Evolutionary conservation across 73 alveolate genomes (phyloP), one percentile per base, ranked within the genome.

Genomic region (Paramecium primaurelia): DNA sequence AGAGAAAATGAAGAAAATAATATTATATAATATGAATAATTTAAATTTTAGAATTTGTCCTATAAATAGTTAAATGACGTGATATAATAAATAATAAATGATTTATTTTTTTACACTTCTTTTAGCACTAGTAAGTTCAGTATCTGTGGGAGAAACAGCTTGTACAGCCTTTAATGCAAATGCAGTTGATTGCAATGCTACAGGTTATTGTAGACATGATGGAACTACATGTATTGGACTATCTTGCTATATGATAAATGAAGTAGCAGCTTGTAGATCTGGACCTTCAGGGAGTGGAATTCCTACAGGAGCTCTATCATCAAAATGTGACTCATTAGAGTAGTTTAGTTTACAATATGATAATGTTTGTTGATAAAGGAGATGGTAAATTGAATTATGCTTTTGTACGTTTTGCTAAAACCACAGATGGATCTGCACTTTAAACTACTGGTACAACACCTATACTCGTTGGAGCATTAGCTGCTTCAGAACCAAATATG

Each of bases 311-410:
- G 90, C 90, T 1, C 34, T 77, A 16, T 44, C 58, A 11, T 8
- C 73, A 20, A 18, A 8, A 18, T 44, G 73, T 25, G 90, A 18
- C 8, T 20, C 90, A 8, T 47, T 77, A 8, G 90, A 77, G 45
- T 8, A 32, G 30, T 77, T 77, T 47, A 77, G 73, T 77, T 44
- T 47, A 42, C 47, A 44, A 44, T 77, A 42, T 42, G 73, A 77
- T 42, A 77, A 77, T 77, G 90, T 77, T 42, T 77, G 42, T 37
- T 6, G 71, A 42, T 26, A 77, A 40, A 25, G 51, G 75, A 1
- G 90, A 77, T 22, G 71, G 58, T 40, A 42, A 44, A 77, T 77
- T 42, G 16, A 77, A 77, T 42, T 77, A 11, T 77, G 90, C 75
- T 44, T 44, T 42, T 77, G 90, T 77, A 3, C 45, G 75, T 8